A percentile compares a stretch with the other conserved stretches of the same genome.
Evolutionary conservation across 1,284 basidiomycete genomes (phyloP).

Genomic region (Cerrena zonata): DNA sequence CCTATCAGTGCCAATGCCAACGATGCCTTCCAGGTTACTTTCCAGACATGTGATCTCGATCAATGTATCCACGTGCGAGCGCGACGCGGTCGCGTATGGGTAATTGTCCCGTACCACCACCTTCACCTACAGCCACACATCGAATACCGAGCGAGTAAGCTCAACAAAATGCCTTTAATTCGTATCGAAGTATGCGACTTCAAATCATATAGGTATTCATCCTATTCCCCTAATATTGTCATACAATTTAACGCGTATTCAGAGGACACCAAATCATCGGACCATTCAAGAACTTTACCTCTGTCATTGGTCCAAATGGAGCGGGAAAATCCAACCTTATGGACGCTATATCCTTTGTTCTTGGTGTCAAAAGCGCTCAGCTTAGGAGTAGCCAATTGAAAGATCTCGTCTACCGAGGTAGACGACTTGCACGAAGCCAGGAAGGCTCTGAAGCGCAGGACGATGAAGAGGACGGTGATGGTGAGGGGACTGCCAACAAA

Average conservation of each 20-base stretch:
- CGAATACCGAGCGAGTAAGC: background rate
- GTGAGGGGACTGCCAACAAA: conserved; percentile 80
- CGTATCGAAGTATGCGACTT: conserved; percentile 88
- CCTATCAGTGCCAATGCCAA: too few relatives aligned
- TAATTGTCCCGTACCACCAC: too few relatives aligned
- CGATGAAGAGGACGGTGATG: conserved; percentile 48
- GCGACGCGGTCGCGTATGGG: too few relatives aligned
- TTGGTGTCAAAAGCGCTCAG: conserved; percentile 91
- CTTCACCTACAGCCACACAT: too few relatives aligned
- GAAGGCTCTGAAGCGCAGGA: conserved; percentile 45
- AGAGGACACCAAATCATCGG: conserved; percentile 84
- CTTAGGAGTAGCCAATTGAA: conserved; percentile 89
- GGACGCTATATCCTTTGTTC: conserved; percentile 99
- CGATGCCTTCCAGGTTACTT: too few relatives aligned
- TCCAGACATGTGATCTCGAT: too few relatives aligned
- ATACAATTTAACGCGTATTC: conserved; percentile 13
- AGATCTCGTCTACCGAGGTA: conserved; percentile 90
- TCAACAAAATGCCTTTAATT: conserved; percentile 56
- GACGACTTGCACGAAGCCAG: conserved; percentile 60
- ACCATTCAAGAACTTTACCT: conserved; percentile 89
- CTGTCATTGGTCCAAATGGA: conserved; percentile 97
- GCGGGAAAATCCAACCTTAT: conserved; percentile 98
- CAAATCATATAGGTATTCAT: conserved; percentile 76
- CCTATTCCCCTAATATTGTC: background rate
- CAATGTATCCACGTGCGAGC: too few relatives aligned